Percentiles rank a stretch among this genome's conserved stretches.
Evolutionary conservation across 176 grass and related monocot species (phyloP).

Genomic region (bread wheat (Triticum aestivum)): DNA sequence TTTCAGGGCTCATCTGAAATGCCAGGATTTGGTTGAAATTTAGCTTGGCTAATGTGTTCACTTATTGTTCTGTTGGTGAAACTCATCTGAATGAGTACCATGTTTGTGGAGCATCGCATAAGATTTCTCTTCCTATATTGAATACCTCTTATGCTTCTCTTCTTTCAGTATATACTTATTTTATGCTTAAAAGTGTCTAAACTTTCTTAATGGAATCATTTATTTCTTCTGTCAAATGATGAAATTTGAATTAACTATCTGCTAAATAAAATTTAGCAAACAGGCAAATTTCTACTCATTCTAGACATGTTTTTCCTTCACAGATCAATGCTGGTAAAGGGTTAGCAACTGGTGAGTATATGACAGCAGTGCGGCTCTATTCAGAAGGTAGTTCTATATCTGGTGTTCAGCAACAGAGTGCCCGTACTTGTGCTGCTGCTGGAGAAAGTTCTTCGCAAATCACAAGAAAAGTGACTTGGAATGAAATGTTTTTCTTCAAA

Average conservation of each 20-base stretch:
- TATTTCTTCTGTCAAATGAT: neutral
- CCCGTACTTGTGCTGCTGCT: slow-evolving; percentile 69
- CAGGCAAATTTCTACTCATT: neutral
- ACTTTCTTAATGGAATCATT: neutral
- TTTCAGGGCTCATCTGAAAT: no score
- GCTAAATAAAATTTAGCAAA: slow-evolving; percentile 18
- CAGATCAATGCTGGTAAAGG: slow-evolving; percentile 60
- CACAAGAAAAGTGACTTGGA: slow-evolving; percentile 63
- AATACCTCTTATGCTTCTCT: neutral
- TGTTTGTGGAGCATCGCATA: neutral
- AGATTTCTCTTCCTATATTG: neutral
- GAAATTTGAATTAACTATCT: slow-evolving; percentile 1
- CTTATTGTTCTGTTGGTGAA: neutral
- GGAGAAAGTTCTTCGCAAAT: slow-evolving; percentile 42
- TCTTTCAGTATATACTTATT: neutral
- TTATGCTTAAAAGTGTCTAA: neutral
- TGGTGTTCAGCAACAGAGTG: slow-evolving; percentile 74
- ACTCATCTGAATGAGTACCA: neutral
- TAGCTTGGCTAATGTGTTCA: no score
- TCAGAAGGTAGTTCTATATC: slow-evolving; percentile 37
- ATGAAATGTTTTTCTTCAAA: slow-evolving; percentile 99
- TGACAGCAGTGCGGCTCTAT: slow-evolving; percentile 65
- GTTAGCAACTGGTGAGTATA: slow-evolving; percentile 62
- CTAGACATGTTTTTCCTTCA: slow-evolving; percentile 29
- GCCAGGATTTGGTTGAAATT: no score